These are phyloP conservation scores for Cryptomeria japonica DNA, from an alignment of 75 land plant species.

Conservation along the genomic window DNA sequence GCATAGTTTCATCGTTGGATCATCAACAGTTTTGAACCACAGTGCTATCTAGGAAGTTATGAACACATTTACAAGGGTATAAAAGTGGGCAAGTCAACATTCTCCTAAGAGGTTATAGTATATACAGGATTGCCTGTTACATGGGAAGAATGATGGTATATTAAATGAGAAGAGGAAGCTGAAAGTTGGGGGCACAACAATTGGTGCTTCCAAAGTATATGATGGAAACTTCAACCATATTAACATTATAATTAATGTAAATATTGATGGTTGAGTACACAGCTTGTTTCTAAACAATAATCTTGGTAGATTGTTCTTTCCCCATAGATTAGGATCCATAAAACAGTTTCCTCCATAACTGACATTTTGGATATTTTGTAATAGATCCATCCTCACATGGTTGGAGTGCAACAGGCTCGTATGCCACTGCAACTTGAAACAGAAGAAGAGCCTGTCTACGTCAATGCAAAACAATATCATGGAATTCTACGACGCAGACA, in stretches of 20 bases:
- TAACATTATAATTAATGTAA: background rate
- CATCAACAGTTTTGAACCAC: background rate
- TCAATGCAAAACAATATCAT: slow-evolving; percentile 78
- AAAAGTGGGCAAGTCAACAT: background rate
- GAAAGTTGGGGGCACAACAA: background rate
- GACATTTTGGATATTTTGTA: background rate
- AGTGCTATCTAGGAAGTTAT: background rate
- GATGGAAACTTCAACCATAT: background rate
- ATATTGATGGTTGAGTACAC: background rate
- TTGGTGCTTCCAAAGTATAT: background rate
- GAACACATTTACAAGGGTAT: background rate
- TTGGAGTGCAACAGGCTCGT: slow-evolving; percentile 68
- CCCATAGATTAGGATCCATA: background rate
- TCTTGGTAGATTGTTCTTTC: background rate
- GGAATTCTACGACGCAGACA: slow-evolving; percentile 81
- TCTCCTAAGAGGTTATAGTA: background rate
- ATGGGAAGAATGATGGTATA: background rate
- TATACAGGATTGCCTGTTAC: background rate
- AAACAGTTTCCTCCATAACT: background rate
- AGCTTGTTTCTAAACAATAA: background rate
- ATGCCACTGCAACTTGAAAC: slow-evolving; percentile 80
- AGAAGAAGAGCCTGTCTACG: slow-evolving; percentile 85
- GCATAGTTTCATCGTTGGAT: too few relatives aligned
- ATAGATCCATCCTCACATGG: slow-evolving; percentile 68
- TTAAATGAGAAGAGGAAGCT: background rate